Evolutionary conservation across 345 rosid genomes (phyloP).

Genomic region (Corchorus olitorius): DNA sequence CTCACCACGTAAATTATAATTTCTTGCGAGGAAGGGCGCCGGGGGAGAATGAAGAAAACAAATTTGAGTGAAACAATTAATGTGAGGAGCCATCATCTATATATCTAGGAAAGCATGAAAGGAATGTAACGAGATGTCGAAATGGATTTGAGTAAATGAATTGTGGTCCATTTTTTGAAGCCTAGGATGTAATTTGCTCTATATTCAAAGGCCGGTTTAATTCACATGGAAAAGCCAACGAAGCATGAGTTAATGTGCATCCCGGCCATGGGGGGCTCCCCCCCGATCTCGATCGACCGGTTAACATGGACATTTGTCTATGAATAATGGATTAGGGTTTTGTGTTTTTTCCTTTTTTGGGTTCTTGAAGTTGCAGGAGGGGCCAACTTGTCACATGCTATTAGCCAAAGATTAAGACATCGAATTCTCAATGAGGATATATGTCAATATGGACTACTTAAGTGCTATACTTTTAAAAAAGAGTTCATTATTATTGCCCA

Average conservation of each 20-base stretch:
- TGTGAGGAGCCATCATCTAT: conserved; percentile 1
- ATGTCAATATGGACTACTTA: neutral
- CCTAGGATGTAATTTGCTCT: neutral
- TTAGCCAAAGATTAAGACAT: neutral
- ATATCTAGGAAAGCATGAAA: neutral
- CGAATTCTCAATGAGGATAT: neutral
- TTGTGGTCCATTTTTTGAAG: neutral
- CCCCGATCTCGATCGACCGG: neutral
- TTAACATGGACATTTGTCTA: conserved; percentile 3
- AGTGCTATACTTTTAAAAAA: neutral
- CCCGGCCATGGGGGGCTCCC: neutral
- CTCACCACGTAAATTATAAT: neutral
- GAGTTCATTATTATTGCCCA: neutral
- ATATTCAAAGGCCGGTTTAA: neutral
- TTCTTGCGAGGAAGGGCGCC: neutral
- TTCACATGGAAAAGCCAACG: conserved; percentile 13
- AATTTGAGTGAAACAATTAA: neutral
- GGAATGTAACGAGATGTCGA: neutral
- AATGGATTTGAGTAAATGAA: neutral
- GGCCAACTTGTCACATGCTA: conserved; percentile 15
- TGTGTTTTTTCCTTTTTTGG: neutral
- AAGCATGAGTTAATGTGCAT: conserved; percentile 5
- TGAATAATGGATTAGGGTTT: neutral
- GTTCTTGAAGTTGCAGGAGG: neutral
- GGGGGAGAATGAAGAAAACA: neutral